Evolutionary conservation across 345 rosid species (phyloP), one percentile per base, ranked within the genome.

Genomic region (Eucalyptus paniculata): DNA sequence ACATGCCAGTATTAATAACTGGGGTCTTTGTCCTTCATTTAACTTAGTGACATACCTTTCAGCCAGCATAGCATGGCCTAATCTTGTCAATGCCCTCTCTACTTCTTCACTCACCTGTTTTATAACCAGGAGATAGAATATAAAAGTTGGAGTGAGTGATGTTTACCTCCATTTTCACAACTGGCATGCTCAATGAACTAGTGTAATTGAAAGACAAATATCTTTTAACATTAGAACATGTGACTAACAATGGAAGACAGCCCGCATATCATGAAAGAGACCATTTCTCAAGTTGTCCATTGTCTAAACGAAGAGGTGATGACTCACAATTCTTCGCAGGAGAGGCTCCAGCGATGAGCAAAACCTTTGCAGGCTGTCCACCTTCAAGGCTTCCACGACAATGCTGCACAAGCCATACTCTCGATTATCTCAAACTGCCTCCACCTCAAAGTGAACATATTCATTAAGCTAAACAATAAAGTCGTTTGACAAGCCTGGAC

Each of bases 321-420:
- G 88, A 90, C 98, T 95, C 92, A 97, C 98, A 91, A 97, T 96
- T 95, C 93, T 93, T 88, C 99, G 99, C 85, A 97, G 94, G 91
- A 97, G 88, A 89, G 99, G 99, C 94, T 97, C 99, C 96, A 97
- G 92, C 67, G 99, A 95, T 47, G 99, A 96, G 97, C 95, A 94
- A 90, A 97, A 95, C 90, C 96, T 94, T 91, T 97, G 99, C 91
- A 96, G 89, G 91, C 99, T 97, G 91, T 97, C 98, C 91, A 97
- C 96, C 93, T 97, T 97, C 94, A 97, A 93, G 89, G 99, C 99
- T 93, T 97, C 99, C 92, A 97, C 98, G 88, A 96, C 94, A 40
- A 96, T 96, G 92, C 99, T 97, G 95, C 93, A 94, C 62, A 90
- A 58, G 86, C 42, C 91, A 86, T 69, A 89, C 88, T 87, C 81